Percentiles rank a stretch among this genome's conserved stretches.
Evolutionary conservation across 495 filamentous ascomycete genomes (phyloP).

Genomic region (Parathielavia hyrcaniae): DNA sequence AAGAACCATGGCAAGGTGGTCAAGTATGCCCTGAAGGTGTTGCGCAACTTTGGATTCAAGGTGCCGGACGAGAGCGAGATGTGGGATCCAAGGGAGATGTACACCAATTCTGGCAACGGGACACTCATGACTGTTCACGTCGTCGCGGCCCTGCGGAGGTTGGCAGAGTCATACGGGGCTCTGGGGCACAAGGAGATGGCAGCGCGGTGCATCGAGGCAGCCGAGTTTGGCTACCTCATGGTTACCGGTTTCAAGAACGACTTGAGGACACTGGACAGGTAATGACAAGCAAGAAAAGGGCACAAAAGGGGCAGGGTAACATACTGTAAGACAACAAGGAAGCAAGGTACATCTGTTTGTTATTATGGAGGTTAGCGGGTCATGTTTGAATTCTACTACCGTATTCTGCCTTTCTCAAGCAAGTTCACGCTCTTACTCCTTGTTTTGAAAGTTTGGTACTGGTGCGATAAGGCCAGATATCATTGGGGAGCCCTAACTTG

Average conservation of each 20-base stretch:
- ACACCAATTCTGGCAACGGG: conserved; percentile 14
- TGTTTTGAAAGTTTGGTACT: no score
- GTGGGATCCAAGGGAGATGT: conserved; percentile 31
- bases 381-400: no score
- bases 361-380: no score
- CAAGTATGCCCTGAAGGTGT: conserved; percentile 32
- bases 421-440: no score
- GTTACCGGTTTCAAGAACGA: conserved; percentile 39
- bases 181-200: conserved; percentile 30
- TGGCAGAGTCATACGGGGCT: conserved; percentile 32
- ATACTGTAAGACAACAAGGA: no score
- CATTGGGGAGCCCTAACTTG: no score
- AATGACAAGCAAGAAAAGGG: background rate
- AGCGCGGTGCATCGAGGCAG: conserved; percentile 28
- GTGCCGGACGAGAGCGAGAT: conserved; percentile 23
- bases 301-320: no score
- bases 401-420: no score
- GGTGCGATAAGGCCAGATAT: no score
- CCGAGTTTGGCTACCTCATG: conserved; percentile 34
- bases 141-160: conserved; percentile 34
- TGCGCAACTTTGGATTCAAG: conserved; percentile 43
- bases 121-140: conserved; percentile 39
- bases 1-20: conserved; percentile 39
- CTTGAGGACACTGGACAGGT: conserved; percentile 22
- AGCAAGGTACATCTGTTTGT: no score